Percentiles rank a stretch among this genome's conserved stretches.
Conservation (phyloP, 2,329 filamentous ascomycete genomes). For the Fusarium circinatum region DNA sequence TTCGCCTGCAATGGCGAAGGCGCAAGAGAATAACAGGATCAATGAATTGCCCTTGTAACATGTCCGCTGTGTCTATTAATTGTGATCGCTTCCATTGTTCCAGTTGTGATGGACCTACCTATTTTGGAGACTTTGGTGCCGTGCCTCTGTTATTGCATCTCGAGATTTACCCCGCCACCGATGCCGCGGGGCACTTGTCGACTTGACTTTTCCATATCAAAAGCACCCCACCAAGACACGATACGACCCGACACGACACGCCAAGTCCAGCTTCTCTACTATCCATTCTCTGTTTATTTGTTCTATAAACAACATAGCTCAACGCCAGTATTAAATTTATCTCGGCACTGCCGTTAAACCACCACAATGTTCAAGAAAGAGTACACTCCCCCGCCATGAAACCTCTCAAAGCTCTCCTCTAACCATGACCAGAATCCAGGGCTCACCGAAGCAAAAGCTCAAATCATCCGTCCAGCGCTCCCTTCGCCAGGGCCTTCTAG, state of each 20-base stretch:
- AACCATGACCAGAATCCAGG: constrained; percentile 61
- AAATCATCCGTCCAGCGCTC: constrained; percentile 94
- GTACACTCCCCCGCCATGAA: constrained; percentile 59
- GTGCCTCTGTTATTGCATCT: constrained; percentile 43
- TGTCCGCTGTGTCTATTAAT: neutral
- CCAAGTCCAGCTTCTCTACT: neutral
- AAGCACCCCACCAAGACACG: constrained; percentile 38
- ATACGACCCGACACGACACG: constrained; percentile 9
- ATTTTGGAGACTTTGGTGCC: neutral
- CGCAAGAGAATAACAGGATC: constrained; percentile 24
- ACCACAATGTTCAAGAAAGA: constrained; percentile 92
- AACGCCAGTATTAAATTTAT: neutral
- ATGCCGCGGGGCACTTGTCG: constrained; percentile 40
- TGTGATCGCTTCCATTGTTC: neutral
- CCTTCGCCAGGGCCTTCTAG: constrained; percentile 83
- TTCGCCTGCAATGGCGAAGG: neutral
- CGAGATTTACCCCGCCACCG: constrained; percentile 45
- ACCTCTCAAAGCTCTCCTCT: constrained; percentile 17
- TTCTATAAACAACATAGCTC: neutral
- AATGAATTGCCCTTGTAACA: neutral
- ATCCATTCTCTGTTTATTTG: neutral
- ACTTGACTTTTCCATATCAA: constrained; percentile 41
- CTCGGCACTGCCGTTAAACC: constrained; percentile 25
- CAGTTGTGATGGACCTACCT: neutral
- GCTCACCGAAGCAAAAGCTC: constrained; percentile 90